Conservation (phyloP, 2,329 filamentous ascomycete genomes). For the Zopfia rhizophila region DNA sequence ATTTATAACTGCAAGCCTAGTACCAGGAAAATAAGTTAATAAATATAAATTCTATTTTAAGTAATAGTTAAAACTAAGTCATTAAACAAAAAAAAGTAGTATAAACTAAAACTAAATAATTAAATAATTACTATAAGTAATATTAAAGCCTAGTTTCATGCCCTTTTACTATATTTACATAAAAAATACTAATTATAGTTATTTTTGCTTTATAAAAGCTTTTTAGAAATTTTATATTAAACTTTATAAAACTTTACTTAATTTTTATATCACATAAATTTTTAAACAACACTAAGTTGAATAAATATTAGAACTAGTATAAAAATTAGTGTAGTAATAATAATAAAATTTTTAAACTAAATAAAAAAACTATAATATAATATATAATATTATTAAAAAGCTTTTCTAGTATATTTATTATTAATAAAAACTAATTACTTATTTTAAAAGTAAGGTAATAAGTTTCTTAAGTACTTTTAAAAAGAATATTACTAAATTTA, state of each 20-base stretch:
- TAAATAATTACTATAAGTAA: no score
- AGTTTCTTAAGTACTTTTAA: constrained; percentile 7
- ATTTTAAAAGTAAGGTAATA: constrained; percentile 13
- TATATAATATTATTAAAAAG: constrained; percentile 14
- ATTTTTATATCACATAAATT: constrained; percentile 9
- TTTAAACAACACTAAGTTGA: constrained; percentile 10
- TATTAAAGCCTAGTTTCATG: constrained; percentile 9
- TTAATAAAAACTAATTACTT: constrained; percentile 16
- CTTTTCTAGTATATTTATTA: constrained; percentile 13
- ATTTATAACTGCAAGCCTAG: no score
- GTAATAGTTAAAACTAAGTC: no score
- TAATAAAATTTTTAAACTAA: constrained; percentile 11
- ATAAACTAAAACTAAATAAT: no score
- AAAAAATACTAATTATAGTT: no score
- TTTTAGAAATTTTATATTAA: constrained; percentile 10
- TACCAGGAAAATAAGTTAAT: no score
- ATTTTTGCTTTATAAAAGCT: constrained; percentile 6
- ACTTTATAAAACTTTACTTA: constrained; percentile 14
- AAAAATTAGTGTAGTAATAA: constrained; percentile 10
- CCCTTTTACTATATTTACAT: constrained; percentile 11
- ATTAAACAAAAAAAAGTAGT: no score
- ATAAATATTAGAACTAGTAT: constrained; percentile 15
- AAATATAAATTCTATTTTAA: no score
- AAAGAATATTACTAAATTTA: constrained; percentile 15
- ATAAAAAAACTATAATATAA: constrained; percentile 12